Base-by-base conservation (phyloP, 768 basidiomycete species). In the Termitomyces sp. region DNA sequence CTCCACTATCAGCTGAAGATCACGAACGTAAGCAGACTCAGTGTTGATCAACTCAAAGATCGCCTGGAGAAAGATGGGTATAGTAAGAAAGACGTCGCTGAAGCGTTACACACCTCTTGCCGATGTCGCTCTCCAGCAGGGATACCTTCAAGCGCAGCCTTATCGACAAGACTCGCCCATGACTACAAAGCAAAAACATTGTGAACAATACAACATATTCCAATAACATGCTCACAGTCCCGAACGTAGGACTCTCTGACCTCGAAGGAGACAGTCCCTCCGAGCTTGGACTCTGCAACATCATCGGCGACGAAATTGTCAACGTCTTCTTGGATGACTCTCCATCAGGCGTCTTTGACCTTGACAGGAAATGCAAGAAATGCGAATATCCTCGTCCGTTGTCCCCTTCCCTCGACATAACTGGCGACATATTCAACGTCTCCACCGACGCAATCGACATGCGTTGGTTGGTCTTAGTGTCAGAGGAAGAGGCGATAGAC, bases 11-110 rank as follows among this genome's bases (percentile, higher is more conserved):
- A 96, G 79, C 66, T 99, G 96, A 29, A 98, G 71, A 68, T 95
- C 92, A 24, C 93, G 81, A 46, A 98, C 93, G 65, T 97, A 99
- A 0, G 90, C 84, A 8, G 78, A 81, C 70, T 99, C 96, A 0
- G 96, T 98, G 6, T 81, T 81, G 63, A 98, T 96, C 53, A 98
- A 79, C 73, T 99, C 96, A 63, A 98, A 98, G 52, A 97, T 96
- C 0, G 92, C 88, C 86, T 90, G 62, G 2, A 42, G 20, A 52
- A 45, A 20, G 9, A 24, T 12, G 10, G 33, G 9, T 54, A 54
- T 50, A 29, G n/a, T 31, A 20, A 12, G 20, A 28, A 50, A 52
- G 34, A 20, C 42, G 28, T 33, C 34, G 20, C 31, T n/a, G 22
- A 12, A 10, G 47, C 20, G 22, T 42, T 2, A 51, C 7, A 54